A percentile compares a stretch with the other conserved stretches of the same genome.
Evolutionary conservation across 345 rosid genomes (phyloP).

Genomic region (Noccaea bulbosa): DNA sequence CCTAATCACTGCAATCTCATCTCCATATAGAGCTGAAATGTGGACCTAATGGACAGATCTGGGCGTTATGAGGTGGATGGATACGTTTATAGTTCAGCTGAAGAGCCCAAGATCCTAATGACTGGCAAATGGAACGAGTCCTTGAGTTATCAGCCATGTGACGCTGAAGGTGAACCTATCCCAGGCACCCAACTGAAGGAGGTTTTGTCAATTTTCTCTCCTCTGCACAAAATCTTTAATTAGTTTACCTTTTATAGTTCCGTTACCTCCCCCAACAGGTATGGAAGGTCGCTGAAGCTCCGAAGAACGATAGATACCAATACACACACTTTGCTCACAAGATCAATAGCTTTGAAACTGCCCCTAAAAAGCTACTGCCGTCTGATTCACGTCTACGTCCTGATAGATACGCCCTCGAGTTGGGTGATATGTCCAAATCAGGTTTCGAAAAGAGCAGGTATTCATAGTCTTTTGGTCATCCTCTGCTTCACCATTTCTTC

Average conservation of each 20-base stretch:
- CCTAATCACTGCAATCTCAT: constrained; percentile 13
- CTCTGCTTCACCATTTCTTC: not conserved
- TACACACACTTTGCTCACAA: constrained; percentile 79
- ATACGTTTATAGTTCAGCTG: constrained; percentile 66
- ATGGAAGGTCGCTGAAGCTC: constrained; percentile 73
- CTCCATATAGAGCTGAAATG: constrained; percentile 14
- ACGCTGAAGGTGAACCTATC: constrained; percentile 70
- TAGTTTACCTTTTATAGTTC: not conserved
- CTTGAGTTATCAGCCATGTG: constrained; percentile 75
- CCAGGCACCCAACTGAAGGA: constrained; percentile 67
- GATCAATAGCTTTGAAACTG: constrained; percentile 78
- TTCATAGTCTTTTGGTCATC: constrained; percentile 2
- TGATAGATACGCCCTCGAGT: constrained; percentile 74
- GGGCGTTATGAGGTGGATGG: constrained; percentile 86
- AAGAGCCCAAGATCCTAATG: constrained; percentile 77
- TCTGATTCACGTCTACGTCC: constrained; percentile 84
- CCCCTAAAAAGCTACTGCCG: constrained; percentile 67
- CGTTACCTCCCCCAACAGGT: constrained; percentile 44
- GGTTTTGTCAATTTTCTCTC: constrained; percentile 40
- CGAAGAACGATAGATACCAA: constrained; percentile 68
- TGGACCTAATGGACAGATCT: constrained; percentile 55
- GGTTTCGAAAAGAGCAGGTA: constrained; percentile 76
- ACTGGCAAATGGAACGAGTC: constrained; percentile 78
- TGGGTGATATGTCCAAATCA: constrained; percentile 66
- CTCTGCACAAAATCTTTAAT: not conserved